Evolutionary conservation across 1,284 basidiomycete genomes (phyloP), one percentile per base, ranked within the genome.

Genomic region (Boletus mariae): DNA sequence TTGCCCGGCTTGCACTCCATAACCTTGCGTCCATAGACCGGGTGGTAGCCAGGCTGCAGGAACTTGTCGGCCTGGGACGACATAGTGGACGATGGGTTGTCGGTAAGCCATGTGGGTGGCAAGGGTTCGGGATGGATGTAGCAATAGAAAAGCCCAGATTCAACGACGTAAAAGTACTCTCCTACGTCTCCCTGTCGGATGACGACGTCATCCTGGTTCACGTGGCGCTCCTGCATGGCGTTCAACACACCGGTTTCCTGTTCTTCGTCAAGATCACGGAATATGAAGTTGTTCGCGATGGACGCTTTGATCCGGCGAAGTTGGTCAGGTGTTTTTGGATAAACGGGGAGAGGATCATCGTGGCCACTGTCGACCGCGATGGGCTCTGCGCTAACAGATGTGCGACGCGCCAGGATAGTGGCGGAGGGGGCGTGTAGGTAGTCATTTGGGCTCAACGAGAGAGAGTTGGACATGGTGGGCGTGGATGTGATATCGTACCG

Each of bases 141-240:
- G 64, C 94, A 92, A 65, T 97, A 84, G 54, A 99, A 79, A 48
- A 86, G 75, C 1, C 96, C 96, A 41, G 82, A 81, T 73, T 99
- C 97, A 59, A 98, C 94, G 53, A 98, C 90, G 73, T 99, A 99
- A 72, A 98, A 99, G 74, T 88, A 97, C 66, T 98, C 95, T 48
- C 96, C 96, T 37, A 93, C 91, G 59, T 95, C 96, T 45, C 97
- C 96, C 73, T 99, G 96, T 57, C 92, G 84, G 63, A 99, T 98
- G 56, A 99, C 89, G 29, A 92, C 85, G 56, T 93, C 87, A 57
- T 88, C 85, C 51, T 83, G 75, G 17, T 73, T 73, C 12, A 94
- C 84, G 13, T 75, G 79, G 54, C 87, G 81, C 73, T 99, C 97
- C 70, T 90, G 90, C 95, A 99, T 98, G 20, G 96, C 97, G 56